A percentile compares a stretch with the other conserved stretches of the same genome.
Conservation (phyloP, 2,329 filamentous ascomycete species). For the Phaeosphaeria sp. region DNA sequence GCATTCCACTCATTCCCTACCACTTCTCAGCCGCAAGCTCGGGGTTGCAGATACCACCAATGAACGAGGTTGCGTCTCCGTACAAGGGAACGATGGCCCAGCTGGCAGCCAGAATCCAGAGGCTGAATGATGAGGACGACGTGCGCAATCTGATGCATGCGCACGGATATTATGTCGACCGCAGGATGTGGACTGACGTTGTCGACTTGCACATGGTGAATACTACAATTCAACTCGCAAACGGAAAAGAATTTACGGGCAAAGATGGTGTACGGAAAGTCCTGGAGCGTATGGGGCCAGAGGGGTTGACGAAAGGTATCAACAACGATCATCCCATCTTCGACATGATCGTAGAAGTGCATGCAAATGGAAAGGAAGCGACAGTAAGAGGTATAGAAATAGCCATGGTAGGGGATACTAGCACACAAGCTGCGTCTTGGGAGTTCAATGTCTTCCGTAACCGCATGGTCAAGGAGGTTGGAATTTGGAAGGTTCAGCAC, state of each 20-base stretch:
- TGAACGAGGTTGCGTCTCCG: conserved; percentile 8
- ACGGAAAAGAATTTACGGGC: conserved; percentile 14
- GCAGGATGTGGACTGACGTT: conserved; percentile 34
- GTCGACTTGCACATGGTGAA: conserved; percentile 26
- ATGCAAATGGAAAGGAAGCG: conserved; percentile 19
- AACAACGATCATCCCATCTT: conserved; percentile 35
- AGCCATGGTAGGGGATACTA: conserved; percentile 29
- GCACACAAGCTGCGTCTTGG: conserved; percentile 24
- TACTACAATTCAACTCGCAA: conserved; percentile 12
- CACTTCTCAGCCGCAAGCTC: conserved; percentile 29
- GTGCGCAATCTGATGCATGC: conserved; percentile 33
- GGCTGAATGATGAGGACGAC: conserved; percentile 31
- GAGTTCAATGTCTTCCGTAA: conserved; percentile 35
- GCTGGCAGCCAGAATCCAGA: conserved; percentile 19
- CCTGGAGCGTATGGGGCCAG: conserved; percentile 29
- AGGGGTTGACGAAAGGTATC: conserved; percentile 26
- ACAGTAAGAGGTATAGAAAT: conserved; percentile 29
- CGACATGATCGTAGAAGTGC: conserved; percentile 22
- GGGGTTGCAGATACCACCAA: conserved; percentile 23
- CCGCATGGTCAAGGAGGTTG: conserved; percentile 24
- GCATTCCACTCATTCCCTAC: conserved; percentile 26
- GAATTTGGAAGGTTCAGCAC: conserved; percentile 22
- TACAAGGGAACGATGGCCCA: conserved; percentile 19
- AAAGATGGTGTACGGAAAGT: conserved; percentile 18
- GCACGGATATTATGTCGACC: conserved; percentile 31